Base-by-base conservation (phyloP, 768 basidiomycete genomes). In the Pisolithus albus region DNA sequence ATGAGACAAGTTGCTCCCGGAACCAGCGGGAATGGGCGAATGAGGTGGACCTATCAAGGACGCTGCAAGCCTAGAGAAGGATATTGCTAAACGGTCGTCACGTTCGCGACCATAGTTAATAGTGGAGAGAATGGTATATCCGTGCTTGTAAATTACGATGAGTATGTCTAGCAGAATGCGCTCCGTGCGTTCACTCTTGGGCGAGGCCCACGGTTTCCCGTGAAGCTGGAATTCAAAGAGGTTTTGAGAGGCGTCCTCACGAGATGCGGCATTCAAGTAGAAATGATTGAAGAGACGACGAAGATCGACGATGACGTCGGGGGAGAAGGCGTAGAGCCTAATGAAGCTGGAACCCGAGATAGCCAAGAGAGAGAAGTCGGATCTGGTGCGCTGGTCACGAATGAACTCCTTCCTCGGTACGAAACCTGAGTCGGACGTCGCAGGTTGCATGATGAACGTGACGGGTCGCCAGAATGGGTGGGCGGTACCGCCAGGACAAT, bases 41-140 rank as follows among this genome's bases (percentile, higher is more conserved):
- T 67, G 63, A 5, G 71, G 63, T 32, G 72, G 65, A 28, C 72
- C 59, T 34, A 75, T 63, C 13, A 75, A 70, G 4, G 64, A 57
- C 6, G 55, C 18, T 49, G 59, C 61, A 39, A 81, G 74, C 51
- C 74, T 80, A 15, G 85, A 84, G 65, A 89, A 89, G 18, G 83
- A 76, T 60, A 89, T 76, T 47, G 81, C 79, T 8, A 89, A 62
- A 39, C 82, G 78, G 66, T 89, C 87, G 58, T 88, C 88, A 40
- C 70, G 73, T 65, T 89, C 87, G 51, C 84, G 76, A 30, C 86
- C 88, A 64, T 88, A 89, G 68, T 88, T 86, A 55, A 89, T 72
- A 40, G 77, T 78, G 19, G 86, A 86, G 8, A 88, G 71, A 56
- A 81, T 83, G 21, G 69, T 69, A 61, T 81, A 86, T 38, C 83